These are phyloP conservation scores for Plasmodium sp. DNA, from an alignment of 169 alveolate species.

Conservation along the genomic window DNA sequence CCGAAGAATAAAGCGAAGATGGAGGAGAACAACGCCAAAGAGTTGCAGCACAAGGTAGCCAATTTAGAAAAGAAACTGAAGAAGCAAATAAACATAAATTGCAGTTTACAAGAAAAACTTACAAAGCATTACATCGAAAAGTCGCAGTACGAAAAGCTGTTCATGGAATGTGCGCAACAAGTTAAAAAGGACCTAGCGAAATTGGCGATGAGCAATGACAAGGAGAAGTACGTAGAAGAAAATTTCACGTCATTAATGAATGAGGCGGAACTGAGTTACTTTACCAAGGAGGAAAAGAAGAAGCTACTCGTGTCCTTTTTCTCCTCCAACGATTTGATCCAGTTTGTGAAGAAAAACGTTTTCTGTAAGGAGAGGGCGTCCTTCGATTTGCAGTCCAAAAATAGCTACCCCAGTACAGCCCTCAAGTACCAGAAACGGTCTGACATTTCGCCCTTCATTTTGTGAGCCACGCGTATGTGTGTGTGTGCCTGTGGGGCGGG, in stretches of 20 bases:
- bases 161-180: slow-evolving; percentile 44
- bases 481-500: neutral
- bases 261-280: slow-evolving; percentile 33
- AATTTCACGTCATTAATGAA: slow-evolving; percentile 49
- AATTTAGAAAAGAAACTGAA: slow-evolving; percentile 70
- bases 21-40: slow-evolving; percentile 10
- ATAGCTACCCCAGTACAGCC: slow-evolving; percentile 31
- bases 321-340: slow-evolving; percentile 47
- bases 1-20: neutral
- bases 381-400: slow-evolving; percentile 4
- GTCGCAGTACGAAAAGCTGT: slow-evolving; percentile 61
- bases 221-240: slow-evolving; percentile 45
- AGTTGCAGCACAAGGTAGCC: slow-evolving; percentile 22
- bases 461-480: neutral
- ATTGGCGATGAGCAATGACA: slow-evolving; percentile 26
- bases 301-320: slow-evolving; percentile 53
- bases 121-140: slow-evolving; percentile 56
- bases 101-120: slow-evolving; percentile 57
- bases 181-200: slow-evolving; percentile 51
- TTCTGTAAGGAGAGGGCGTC: slow-evolving; percentile 46
- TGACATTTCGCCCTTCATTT: slow-evolving; percentile 68
- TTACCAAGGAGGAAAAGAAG: slow-evolving; percentile 70
- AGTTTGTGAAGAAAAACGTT: slow-evolving; percentile 28
- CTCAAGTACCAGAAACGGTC: slow-evolving; percentile 27
- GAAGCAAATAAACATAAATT: slow-evolving; percentile 60